Percentiles rank a stretch among this genome's conserved stretches.
phyloP scores from a whole-genome alignment of 139 green algal species.

The Auxenochlorella pyrenoidosa region DNA sequence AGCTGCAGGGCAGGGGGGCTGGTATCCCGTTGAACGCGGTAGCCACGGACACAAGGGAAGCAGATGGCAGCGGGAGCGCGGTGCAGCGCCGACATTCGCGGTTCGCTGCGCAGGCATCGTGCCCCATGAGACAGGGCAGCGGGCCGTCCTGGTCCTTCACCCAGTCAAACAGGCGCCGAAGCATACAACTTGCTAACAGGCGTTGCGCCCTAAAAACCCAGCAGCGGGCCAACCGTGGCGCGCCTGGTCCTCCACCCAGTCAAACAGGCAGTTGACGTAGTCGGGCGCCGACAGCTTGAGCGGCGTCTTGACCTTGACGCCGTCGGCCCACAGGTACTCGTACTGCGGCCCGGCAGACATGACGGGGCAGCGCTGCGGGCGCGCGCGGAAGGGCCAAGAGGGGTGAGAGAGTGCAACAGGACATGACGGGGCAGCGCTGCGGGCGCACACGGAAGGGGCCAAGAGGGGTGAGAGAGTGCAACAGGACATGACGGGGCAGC shows the following conservation, averaged over 20 bases:
- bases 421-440: too few species aligned
- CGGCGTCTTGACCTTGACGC: constrained; percentile 93
- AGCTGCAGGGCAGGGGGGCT: constrained; percentile 67
- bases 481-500: too few species aligned
- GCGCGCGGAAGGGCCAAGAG: background rate
- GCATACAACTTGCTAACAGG: too few species aligned
- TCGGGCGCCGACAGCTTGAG: constrained; percentile 92
- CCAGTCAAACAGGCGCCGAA: too few species aligned
- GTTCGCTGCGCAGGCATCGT: too few species aligned
- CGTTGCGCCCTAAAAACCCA: too few species aligned
- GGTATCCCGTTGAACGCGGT: too few species aligned
- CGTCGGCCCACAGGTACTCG: constrained; percentile 98
- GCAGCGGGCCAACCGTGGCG: background rate
- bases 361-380: constrained; percentile 81
- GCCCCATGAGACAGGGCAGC: too few species aligned
- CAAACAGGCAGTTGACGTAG: constrained; percentile 97
- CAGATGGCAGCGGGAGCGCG: too few species aligned
- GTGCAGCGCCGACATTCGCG: too few species aligned
- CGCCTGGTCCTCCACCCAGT: constrained; percentile 97
- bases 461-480: background rate
- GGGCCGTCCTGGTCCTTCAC: too few species aligned
- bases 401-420: background rate
- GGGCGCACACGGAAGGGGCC: background rate
- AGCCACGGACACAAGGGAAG: too few species aligned
- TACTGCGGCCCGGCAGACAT: constrained; percentile 98